phyloP scores from a whole-genome alignment of 164 flowering plant genomes.

The Vitis amurensis region DNA sequence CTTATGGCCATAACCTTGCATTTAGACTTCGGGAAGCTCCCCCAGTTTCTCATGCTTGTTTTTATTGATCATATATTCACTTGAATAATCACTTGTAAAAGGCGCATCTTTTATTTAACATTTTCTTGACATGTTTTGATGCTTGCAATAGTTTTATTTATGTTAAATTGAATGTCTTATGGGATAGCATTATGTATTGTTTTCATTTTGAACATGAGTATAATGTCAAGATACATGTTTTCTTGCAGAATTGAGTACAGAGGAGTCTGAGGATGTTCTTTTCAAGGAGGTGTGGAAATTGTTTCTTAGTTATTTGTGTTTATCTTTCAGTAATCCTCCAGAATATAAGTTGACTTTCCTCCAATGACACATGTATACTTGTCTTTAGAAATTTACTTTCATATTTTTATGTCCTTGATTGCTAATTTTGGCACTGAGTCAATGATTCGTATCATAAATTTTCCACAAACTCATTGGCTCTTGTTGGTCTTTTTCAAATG shows the following conservation, averaged over 20 bases:
- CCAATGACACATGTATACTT: neutral
- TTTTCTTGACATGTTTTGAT: no score
- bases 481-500: no score
- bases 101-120: no score
- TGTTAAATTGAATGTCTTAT: no score
- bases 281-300: constrained; percentile 72
- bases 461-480: constrained; percentile 1
- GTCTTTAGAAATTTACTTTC: no score
- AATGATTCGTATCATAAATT: neutral
- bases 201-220: no score
- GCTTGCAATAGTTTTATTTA: no score
- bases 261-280: constrained; percentile 87
- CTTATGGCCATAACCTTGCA: no score
- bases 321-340: neutral
- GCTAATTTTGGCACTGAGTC: neutral
- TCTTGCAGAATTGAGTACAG: constrained; percentile 73
- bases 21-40: no score
- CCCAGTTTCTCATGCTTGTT: no score
- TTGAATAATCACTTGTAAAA: no score
- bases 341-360: neutral
- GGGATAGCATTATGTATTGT: neutral
- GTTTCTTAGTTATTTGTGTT: neutral
- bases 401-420: neutral
- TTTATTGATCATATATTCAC: no score
- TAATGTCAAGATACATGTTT: neutral